Base-by-base conservation (phyloP, 768 basidiomycete genomes). In the Leucogyrophana mollusca region DNA sequence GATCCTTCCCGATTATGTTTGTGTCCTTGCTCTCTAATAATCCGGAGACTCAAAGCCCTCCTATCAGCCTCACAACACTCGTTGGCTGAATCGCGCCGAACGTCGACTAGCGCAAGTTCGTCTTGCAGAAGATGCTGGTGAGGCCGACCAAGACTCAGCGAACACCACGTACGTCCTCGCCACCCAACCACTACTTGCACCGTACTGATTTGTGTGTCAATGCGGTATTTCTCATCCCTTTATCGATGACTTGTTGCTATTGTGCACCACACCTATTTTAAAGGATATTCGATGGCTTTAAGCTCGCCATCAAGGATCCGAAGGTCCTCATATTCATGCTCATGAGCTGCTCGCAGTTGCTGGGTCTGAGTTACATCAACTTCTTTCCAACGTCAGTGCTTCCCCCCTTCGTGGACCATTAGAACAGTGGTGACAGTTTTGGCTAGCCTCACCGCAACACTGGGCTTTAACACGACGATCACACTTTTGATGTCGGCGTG, bases 81-180 rank as follows among this genome's bases (percentile, higher is more conserved):
- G 72, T 30, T 85, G 83, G 84, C 56, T 85, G 24, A 63, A 72
- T 8, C 58, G 71, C 0, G 61, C 69, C 5, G 77, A 85, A 50
- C 68, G 73, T 16, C 75, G 72, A n/a, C 69, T 86, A 25, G 83
- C 80, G 4, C 83, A 82, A 65, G 79, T 74, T n/a, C 78, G 84
- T 11, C 70, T 85, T 7, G 79, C 83, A 0, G 83, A 86, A 58
- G 84, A 85, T 54, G 77, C 77, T 7, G 82, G 84, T 3, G 82
- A 85, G 59, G 83, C 82, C 0, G 84, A 85, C 53, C 65, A 73
- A 54, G 81, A 85, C 53, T 30, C 48, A 1, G 23, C 27, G 0
- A 14, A 56, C 11, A 18, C 47, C 1, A 53, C 54, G 56, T 60
- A 32, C 32, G 59, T 53, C n/a, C 7, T 25, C n/a, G n/a, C n/a